Evolutionary conservation across 129 eudicot species (phyloP), one percentile per base, ranked within the genome.

Genomic region (Tagetes erecta): DNA sequence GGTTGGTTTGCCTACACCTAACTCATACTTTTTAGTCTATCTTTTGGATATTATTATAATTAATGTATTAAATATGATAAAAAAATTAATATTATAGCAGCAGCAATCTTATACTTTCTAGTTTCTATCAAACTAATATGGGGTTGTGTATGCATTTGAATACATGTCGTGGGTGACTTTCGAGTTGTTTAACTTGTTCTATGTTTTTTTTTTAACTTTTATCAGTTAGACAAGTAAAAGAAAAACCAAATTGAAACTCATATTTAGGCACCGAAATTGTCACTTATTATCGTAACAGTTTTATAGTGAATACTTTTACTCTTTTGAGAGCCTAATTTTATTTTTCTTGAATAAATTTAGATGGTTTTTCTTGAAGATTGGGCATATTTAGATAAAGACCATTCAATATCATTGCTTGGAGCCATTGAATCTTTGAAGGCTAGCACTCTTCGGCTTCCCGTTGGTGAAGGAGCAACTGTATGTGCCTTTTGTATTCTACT

Each of bases 381-480:
- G 97, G 86, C 87, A 51, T 86, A 79, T 78, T 67, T 94, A 47
- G 99, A 91, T 78, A 78, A 85, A 76, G 87, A 87, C 53, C 97
- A 94, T 83, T 84, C 83, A 9, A 68, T 82, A 76, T 88, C 99
- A 47, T 71, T 94, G 76, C 86, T 80, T 30, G 97, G 96, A 68
- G 99, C 97, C 75, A 94, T 88, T 78, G 99, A 91, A 87, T 91
- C 99, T 65, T 78, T 95, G 74, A 95, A 83, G 81, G 99, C 99
- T 71, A 95, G 97, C 90, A 95, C 97, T 63, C 99, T 95, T 71
- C 92, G 99, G 68, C 97, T 95, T 76, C 97, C 99, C 10, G 87
- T 95, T 74, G 91, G 84, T 40, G 80, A 58, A 37, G 89, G 91
- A 84, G 96, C 94, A 81, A 83, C 80, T 67, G 99, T 94, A 88